Evolutionary conservation across 2,329 filamentous ascomycete species (phyloP).

Genomic region (Dothistroma pini): DNA sequence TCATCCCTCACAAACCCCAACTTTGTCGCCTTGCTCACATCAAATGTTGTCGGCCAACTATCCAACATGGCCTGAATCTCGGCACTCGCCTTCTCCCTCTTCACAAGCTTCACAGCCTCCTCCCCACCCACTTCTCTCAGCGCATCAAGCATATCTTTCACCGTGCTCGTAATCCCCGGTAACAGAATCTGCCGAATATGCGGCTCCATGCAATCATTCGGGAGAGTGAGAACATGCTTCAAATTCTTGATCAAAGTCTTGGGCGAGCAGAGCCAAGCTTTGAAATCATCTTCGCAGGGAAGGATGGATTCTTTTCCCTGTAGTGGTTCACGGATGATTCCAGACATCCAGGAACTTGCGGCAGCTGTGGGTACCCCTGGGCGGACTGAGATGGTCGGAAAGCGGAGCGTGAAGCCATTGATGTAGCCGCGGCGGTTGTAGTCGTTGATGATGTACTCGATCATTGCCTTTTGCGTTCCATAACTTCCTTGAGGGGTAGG

Average conservation of each 20-base stretch:
- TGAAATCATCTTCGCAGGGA: constrained; percentile 51
- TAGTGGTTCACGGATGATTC: constrained; percentile 53
- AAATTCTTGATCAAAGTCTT: constrained; percentile 54
- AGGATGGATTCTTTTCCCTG: constrained; percentile 48
- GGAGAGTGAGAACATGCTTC: constrained; percentile 49
- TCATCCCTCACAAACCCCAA: constrained; percentile 53
- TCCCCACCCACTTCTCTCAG: constrained; percentile 54
- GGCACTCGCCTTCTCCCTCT: constrained; percentile 50
- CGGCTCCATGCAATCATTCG: constrained; percentile 47
- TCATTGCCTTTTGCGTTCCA: constrained; percentile 50
- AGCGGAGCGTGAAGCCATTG: constrained; percentile 42
- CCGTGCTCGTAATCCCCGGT: constrained; percentile 53
- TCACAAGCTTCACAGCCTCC: constrained; percentile 49
- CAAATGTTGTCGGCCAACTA: constrained; percentile 55
- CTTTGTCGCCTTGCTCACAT: constrained; percentile 52
- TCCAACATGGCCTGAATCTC: constrained; percentile 52
- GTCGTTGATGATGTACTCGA: constrained; percentile 51
- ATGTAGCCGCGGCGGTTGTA: constrained; percentile 50
- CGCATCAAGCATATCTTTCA: constrained; percentile 56
- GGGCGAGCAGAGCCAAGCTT: constrained; percentile 57
- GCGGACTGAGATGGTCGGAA: constrained; percentile 52
- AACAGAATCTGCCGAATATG: constrained; percentile 53
- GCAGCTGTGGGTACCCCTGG: constrained; percentile 51
- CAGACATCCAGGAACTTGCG: constrained; percentile 51
- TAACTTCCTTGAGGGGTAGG: constrained; percentile 50